Evolutionary conservation across 2,329 filamentous ascomycete genomes (phyloP), one percentile per base, ranked within the genome.

Genomic region (Macrophomina phaseolina): DNA sequence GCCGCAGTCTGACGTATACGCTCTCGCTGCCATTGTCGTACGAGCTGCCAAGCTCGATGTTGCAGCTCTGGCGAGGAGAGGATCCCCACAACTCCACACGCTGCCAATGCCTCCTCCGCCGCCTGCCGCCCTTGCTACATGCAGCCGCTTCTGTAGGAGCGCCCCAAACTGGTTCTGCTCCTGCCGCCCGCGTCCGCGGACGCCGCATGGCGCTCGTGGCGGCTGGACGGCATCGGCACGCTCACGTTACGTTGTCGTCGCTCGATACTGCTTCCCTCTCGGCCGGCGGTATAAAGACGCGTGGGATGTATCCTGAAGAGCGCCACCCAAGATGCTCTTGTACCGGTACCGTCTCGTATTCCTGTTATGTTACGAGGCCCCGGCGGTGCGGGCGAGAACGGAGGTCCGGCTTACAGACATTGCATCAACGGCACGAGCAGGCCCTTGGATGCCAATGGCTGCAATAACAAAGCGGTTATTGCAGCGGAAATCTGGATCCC

Each of bases 41-140:
- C 56, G 56, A 61, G 56, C 30, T 36, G 42, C 56, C 56, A 48
- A 23, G 42, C 3, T 23, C 16, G 56, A 12, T 23, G 30, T 61
- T 53, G 51, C 32, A 53, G 30, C 30, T 38, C 8, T 28, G 32
- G 34, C 56, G 18, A 16, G 56, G 48, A 30, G 23, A 46, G 16
- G 16, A 60, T 46, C 56, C 56, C 56, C 56, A 61, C 56, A 61
- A 48, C 56, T 46, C 42, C 56, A 61, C 55, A 46, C 55, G 23
- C 36, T 52, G 28, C 42, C 30, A 34, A 30, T 30, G n/a, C 30
- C n/a, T 40, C 51, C 52, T 55, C n/a, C n/a, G 52, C 52, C 12
- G 52, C 36, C 32, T 18, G 7, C 14, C 34, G 52, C 8, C 52
- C 23, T 55, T 34, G 52, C 52, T 38, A 5, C n/a, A 14, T 5